phyloP scores from a whole-genome alignment of 208 protist genomes.

The Blastocrithidia nonstop region DNA sequence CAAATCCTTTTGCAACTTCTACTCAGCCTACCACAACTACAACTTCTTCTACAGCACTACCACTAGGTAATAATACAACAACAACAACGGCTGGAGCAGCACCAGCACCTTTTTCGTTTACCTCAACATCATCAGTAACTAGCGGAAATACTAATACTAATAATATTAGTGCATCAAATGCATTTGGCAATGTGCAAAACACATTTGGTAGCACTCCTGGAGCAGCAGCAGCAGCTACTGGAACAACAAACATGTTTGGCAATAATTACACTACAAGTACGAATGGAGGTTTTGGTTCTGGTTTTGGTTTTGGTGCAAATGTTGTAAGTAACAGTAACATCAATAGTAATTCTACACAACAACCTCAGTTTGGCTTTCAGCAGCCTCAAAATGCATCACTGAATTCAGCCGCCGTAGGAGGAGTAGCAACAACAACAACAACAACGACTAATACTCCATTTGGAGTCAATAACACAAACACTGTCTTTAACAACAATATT shows the following conservation, averaged over 20 bases:
- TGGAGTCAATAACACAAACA: slow-evolving; percentile 3
- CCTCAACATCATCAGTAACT: background rate
- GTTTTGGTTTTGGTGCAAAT: too few species aligned
- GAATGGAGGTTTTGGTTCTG: too few species aligned
- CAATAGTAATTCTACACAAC: too few species aligned
- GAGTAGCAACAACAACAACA: background rate
- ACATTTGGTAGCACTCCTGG: too few species aligned
- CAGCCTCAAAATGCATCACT: background rate
- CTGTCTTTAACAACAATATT: background rate
- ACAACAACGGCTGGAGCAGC: background rate
- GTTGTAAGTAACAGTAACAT: too few species aligned
- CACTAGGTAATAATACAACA: background rate
- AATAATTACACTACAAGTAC: too few species aligned
- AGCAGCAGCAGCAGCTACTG: too few species aligned
- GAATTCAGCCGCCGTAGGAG: slow-evolving; percentile 3
- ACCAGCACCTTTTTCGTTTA: background rate
- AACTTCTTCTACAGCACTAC: background rate
- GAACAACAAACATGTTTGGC: too few species aligned
- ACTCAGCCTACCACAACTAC: background rate
- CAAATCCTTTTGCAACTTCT: slow-evolving; percentile 7
- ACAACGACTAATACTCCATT: slow-evolving; percentile 4
- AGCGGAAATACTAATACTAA: background rate
- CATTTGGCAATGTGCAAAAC: slow-evolving; percentile 5
- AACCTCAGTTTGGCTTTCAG: background rate
- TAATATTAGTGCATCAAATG: background rate